phyloP scores from a whole-genome alignment of 306 rosid species.

The Phaseolus lunatus region DNA sequence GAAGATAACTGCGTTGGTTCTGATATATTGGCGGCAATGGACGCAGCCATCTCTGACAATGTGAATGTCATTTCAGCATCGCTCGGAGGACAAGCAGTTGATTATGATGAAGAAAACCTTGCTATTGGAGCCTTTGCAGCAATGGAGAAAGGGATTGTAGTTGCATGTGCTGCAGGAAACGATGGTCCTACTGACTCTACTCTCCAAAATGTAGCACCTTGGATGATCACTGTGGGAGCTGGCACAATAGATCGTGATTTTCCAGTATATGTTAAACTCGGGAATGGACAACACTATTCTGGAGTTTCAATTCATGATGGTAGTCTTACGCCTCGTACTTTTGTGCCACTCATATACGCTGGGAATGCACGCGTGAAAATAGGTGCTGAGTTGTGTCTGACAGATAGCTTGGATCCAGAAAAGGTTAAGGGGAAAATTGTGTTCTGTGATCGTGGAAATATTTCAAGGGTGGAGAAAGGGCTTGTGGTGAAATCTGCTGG shows the following conservation, averaged over 20 bases:
- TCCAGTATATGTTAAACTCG: conserved; percentile 66
- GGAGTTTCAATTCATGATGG: conserved; percentile 72
- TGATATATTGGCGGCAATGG: conserved; percentile 75
- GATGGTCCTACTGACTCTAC: conserved; percentile 57
- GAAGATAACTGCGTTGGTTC: conserved; percentile 56
- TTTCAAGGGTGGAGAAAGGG: conserved; percentile 66
- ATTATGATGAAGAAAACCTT: conserved; percentile 58
- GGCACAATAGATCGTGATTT: conserved; percentile 93
- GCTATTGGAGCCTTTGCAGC: conserved; percentile 83
- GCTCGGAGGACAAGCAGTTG: conserved; percentile 63
- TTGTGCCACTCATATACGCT: conserved; percentile 60
- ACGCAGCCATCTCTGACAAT: conserved; percentile 73
- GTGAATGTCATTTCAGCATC: conserved; percentile 78
- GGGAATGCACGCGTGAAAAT: conserved; percentile 53
- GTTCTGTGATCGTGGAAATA: conserved; percentile 71
- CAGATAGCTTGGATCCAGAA: conserved; percentile 56
- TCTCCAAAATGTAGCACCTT: conserved; percentile 77
- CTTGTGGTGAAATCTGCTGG: conserved; percentile 69
- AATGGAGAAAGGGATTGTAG: conserved; percentile 77
- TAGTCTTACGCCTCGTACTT: conserved; percentile 30
- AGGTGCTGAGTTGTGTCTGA: conserved; percentile 55
- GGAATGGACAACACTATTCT: conserved; percentile 67
- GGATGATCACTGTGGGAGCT: conserved; percentile 91
- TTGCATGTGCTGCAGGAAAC: conserved; percentile 81
- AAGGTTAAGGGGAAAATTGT: conserved; percentile 77